Conservation (phyloP, 208 protist genomes). For the Acanthamoeba royreba region DNA sequence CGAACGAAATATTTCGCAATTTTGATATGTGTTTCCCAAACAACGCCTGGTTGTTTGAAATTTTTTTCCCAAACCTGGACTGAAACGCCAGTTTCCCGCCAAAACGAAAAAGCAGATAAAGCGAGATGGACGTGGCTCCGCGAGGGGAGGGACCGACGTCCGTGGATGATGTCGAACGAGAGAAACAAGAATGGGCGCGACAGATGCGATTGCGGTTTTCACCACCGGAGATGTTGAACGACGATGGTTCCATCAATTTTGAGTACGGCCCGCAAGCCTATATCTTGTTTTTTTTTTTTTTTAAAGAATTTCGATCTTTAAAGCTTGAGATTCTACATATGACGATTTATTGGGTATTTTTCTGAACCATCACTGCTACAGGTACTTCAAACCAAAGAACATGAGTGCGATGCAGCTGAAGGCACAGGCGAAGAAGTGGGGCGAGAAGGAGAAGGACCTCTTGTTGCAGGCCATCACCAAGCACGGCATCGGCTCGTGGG, state of each 20-base stretch:
- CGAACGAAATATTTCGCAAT: too few relatives aligned
- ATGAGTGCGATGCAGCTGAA: not conserved
- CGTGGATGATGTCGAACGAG: not conserved
- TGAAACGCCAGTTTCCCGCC: too few relatives aligned
- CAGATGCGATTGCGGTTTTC: slow-evolving; percentile 2
- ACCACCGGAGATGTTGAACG: not conserved
- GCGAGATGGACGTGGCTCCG: not conserved
- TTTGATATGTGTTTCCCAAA: too few relatives aligned
- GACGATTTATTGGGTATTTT: not conserved
- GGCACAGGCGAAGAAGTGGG: not conserved
- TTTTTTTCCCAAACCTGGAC: too few relatives aligned
- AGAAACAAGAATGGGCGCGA: slow-evolving; percentile 7
- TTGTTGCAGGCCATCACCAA: not conserved
- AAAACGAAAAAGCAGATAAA: not conserved
- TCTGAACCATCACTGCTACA: not conserved
- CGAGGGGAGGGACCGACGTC: not conserved
- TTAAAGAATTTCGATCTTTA: not conserved
- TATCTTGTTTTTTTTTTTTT: not conserved
- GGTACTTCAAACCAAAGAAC: slow-evolving; percentile 23
- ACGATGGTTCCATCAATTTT: not conserved
- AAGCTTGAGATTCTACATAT: not conserved
- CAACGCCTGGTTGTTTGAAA: too few relatives aligned
- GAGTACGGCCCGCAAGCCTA: not conserved
- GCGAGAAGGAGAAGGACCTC: not conserved
- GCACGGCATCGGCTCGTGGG: slow-evolving; percentile 9